Conservation (phyloP, 805 yeast genomes). For the Candida alai region DNA sequence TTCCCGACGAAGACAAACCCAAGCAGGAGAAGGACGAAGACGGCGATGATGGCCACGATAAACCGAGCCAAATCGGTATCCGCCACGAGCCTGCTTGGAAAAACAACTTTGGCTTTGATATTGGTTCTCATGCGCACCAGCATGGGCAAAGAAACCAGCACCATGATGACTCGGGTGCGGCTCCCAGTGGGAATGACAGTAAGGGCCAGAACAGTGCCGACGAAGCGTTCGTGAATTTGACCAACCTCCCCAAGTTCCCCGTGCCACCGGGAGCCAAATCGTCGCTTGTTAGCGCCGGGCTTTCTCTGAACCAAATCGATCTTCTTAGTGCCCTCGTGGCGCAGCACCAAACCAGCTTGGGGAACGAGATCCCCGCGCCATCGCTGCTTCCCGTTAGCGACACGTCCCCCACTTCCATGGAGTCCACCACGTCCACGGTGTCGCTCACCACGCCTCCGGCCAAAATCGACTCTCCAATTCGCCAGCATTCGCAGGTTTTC, state of each 20-base stretch:
- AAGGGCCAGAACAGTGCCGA: conserved; percentile 10
- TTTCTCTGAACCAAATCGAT: conserved; percentile 66
- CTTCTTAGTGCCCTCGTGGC: conserved; percentile 71
- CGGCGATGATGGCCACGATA: conserved; percentile 8
- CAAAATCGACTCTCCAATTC: conserved; percentile 9
- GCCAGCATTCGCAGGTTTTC: conserved; percentile 12
- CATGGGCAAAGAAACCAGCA: not conserved
- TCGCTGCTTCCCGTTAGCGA: not conserved
- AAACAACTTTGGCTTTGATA: conserved; percentile 1
- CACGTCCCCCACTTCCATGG: not conserved
- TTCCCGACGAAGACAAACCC: conserved; percentile 76
- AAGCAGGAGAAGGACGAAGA: conserved; percentile 19
- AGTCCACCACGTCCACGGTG: not conserved
- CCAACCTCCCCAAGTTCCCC: conserved; percentile 51
- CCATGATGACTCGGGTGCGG: not conserved
- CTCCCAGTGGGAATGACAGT: conserved; percentile 2
- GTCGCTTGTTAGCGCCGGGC: conserved; percentile 62
- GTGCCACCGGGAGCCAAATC: conserved; percentile 73
- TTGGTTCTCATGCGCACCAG: not conserved
- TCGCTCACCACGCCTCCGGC: conserved; percentile 3
- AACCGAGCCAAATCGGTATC: not conserved
- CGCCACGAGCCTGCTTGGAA: not conserved
- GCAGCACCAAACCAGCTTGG: conserved; percentile 47
- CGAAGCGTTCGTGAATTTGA: conserved; percentile 7
- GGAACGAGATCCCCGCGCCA: conserved; percentile 9